These are phyloP conservation scores for Neofusicoccum parvum DNA, from an alignment of 2,329 filamentous ascomycete genomes.

Conservation along the genomic window DNA sequence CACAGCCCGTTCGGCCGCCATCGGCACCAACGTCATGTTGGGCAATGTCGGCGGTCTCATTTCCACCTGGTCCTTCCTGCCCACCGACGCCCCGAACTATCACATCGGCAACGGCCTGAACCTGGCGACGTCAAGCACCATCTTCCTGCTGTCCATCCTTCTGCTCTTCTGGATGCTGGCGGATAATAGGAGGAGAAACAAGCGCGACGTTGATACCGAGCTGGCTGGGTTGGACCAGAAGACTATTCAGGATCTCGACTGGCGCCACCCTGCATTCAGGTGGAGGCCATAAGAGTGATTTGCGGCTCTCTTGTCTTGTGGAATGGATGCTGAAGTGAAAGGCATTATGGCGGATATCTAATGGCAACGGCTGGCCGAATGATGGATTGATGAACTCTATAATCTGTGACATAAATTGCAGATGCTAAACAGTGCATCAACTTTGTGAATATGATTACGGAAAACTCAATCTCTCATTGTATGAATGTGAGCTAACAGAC, in stretches of 20 bases:
- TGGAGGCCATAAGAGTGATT: slow-evolving; percentile 50
- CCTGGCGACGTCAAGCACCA: slow-evolving; percentile 61
- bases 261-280: slow-evolving; percentile 66
- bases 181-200: slow-evolving; percentile 63
- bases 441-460: too few species aligned
- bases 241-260: slow-evolving; percentile 64
- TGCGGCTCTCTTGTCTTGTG: too few species aligned
- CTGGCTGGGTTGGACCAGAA: slow-evolving; percentile 56
- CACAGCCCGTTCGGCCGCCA: slow-evolving; percentile 67
- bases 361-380: too few species aligned
- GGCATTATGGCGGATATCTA: too few species aligned
- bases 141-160: slow-evolving; percentile 53
- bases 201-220: slow-evolving; percentile 58
- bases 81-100: slow-evolving; percentile 65
- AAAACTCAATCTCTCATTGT: too few species aligned
- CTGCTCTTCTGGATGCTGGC: slow-evolving; percentile 63
- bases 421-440: too few species aligned
- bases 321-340: neutral
- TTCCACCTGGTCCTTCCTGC: slow-evolving; percentile 66
- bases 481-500: too few species aligned
- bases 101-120: slow-evolving; percentile 73
- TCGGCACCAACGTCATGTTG: slow-evolving; percentile 70
- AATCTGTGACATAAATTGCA: too few species aligned
- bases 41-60: slow-evolving; percentile 73
- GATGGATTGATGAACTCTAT: too few species aligned